Base-by-base conservation (phyloP, 2,329 filamentous ascomycete species). In the Lachnellula hyalina region DNA sequence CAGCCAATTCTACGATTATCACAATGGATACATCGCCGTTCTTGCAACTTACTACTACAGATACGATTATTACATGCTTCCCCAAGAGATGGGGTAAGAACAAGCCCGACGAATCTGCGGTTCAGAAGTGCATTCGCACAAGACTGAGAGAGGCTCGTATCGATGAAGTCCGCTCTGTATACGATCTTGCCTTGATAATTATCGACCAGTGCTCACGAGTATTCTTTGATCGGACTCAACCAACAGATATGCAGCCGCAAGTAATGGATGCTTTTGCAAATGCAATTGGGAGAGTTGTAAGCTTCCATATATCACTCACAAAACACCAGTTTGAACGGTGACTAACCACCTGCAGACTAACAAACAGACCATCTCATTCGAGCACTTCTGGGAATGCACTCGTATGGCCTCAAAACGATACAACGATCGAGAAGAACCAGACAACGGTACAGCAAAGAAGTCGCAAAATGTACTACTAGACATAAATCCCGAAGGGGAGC, bases 241-340 rank as follows among this genome's bases (percentile, higher is more conserved):
- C 64, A 0, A 25, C 55, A 4, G 66, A 68, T 15, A 56, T 65
- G 0, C 70, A 70, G 1, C 75, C 74, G 0, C 67, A 73, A 41
- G 69, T 76, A 0, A 62, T 76, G 5, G 73, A 76, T 52, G 68
- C 70, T 2, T 77, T 77, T 45, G 66, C 71, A 0, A 68, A 72
- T 38, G 72, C 75, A 0, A 76, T 78, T 45, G 71, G 72, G 0
- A 66, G 68, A 2, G 63, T 76, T 4, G 75, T 75, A 50, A 64
- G 73, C 67, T 23, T 4, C 9, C 2, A n/a, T 2, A 19, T 44
- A 23, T 12, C 19, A 19, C 17, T 5, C 11, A 32, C 8, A 32
- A 32, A 9, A 7, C 19, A 5, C 19, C 6, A 12, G 8, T 44
- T 8, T 44, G 17, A 12, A 12, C 17, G 23, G 8, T 11, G 25